Conservation (phyloP, 768 basidiomycete species). For the Inosperma sp. region DNA sequence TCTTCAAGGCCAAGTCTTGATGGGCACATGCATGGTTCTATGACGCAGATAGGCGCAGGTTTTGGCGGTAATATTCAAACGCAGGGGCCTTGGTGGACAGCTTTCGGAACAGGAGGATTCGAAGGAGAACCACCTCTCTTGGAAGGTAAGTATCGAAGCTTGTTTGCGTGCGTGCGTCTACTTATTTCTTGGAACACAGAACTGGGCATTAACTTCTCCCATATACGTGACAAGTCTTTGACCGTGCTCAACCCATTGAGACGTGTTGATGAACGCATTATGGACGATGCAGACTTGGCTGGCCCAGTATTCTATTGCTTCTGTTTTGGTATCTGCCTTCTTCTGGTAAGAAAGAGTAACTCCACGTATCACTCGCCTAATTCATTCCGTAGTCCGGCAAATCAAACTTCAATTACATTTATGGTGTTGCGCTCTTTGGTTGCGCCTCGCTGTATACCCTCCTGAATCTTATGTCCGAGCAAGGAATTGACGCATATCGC, state of each 20-base stretch:
- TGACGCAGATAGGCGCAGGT: slow-evolving; percentile 41
- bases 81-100: slow-evolving; percentile 86
- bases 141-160: slow-evolving; percentile 58
- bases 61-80: slow-evolving; percentile 74
- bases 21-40: slow-evolving; percentile 56
- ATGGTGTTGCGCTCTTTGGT: slow-evolving; percentile 95
- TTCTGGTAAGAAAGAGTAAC: slow-evolving; percentile 62
- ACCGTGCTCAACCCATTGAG: slow-evolving; percentile 93
- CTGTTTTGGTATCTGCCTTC: slow-evolving; percentile 87
- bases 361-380: slow-evolving; percentile 9
- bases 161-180: neutral
- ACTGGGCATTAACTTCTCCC: slow-evolving; percentile 95
- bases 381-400: slow-evolving; percentile 75
- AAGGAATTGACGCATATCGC: slow-evolving; percentile 92
- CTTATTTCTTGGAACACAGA: slow-evolving; percentile 43
- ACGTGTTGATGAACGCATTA: slow-evolving; percentile 82
- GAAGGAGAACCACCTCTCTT: slow-evolving; percentile 95
- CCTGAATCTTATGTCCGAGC: slow-evolving; percentile 94
- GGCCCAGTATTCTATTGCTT: slow-evolving; percentile 95
- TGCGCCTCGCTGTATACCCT: slow-evolving; percentile 89
- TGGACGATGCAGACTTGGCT: slow-evolving; percentile 98
- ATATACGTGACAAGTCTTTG: slow-evolving; percentile 90
- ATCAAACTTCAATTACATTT: slow-evolving; percentile 98
- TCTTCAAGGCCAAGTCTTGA: slow-evolving; percentile 75
- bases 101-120: slow-evolving; percentile 91